Evolutionary conservation across 768 basidiomycete genomes (phyloP).

Genomic region (Trichaptum fuscoviolaceum): DNA sequence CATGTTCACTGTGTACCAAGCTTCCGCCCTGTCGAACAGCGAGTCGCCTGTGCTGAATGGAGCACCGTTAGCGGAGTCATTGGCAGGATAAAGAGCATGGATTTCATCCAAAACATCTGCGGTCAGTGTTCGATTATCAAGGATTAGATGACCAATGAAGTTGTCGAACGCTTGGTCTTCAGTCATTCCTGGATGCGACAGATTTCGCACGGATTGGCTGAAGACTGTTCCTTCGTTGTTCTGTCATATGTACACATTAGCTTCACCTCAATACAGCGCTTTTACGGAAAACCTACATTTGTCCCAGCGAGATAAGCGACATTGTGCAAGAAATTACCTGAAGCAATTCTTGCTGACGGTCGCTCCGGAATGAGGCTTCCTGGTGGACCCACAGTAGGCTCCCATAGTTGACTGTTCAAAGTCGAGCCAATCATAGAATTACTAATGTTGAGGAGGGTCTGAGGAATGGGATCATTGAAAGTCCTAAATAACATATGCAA

Average conservation of each 20-base stretch:
- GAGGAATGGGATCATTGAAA: neutral
- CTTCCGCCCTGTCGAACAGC: constrained; percentile 48
- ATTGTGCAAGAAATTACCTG: constrained; percentile 42
- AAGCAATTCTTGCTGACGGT: constrained; percentile 39
- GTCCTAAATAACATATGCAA: neutral
- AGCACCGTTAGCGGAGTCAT: constrained; percentile 41
- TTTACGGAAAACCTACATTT: constrained; percentile 32
- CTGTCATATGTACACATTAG: constrained; percentile 20
- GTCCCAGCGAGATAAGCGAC: constrained; percentile 53
- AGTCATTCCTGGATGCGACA: constrained; percentile 32
- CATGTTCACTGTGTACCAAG: constrained; percentile 59
- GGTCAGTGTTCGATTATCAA: constrained; percentile 47
- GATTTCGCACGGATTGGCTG: constrained; percentile 31
- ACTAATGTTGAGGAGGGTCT: constrained; percentile 47
- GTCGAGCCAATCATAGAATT: constrained; percentile 40
- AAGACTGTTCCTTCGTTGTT: constrained; percentile 50
- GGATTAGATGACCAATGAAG: constrained; percentile 44
- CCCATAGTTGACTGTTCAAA: constrained; percentile 51
- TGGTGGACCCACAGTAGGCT: constrained; percentile 46
- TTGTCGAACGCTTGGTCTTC: constrained; percentile 40
- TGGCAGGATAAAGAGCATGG: constrained; percentile 39
- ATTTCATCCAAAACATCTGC: constrained; percentile 34
- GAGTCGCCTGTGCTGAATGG: constrained; percentile 56
- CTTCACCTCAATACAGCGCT: neutral
- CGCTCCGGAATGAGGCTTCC: constrained; percentile 44